Percentiles rank a stretch among this genome's conserved stretches.
phyloP scores from a whole-genome alignment of 306 rosid genomes.

The Cucumis hystrix region DNA sequence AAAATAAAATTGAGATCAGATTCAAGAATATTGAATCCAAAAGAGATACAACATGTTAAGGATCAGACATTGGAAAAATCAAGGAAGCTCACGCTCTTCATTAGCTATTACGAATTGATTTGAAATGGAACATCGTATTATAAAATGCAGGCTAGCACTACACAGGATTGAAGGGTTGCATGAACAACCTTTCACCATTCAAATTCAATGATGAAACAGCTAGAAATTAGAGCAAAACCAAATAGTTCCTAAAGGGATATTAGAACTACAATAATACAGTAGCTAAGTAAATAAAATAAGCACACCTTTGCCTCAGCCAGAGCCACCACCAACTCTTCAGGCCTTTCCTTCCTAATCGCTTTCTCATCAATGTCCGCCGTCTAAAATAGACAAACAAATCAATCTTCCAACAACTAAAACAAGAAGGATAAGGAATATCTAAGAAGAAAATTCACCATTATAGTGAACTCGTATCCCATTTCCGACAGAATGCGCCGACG shows the following conservation, averaged over 20 bases:
- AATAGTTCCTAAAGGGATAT: neutral
- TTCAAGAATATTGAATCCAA: too few relatives aligned
- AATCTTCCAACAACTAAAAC: conserved; percentile 9
- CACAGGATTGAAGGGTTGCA: neutral
- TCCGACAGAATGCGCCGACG: conserved; percentile 62
- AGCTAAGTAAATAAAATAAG: neutral
- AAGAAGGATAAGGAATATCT: neutral
- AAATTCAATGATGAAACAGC: neutral
- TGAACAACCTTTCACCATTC: neutral
- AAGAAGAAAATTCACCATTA: conserved; percentile 35
- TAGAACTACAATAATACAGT: neutral
- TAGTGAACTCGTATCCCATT: conserved; percentile 69
- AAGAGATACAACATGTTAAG: too few relatives aligned
- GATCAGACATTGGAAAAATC: too few relatives aligned
- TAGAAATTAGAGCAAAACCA: neutral
- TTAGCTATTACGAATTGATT: too few relatives aligned
- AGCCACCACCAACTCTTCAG: conserved; percentile 67
- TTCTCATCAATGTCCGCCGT: conserved; percentile 86
- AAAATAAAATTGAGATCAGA: too few relatives aligned
- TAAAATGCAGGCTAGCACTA: neutral
- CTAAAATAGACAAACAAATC: conserved; percentile 22
- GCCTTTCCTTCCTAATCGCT: conserved; percentile 56
- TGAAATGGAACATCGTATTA: too few relatives aligned
- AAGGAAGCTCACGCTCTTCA: too few relatives aligned
- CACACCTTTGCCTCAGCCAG: conserved; percentile 83